Percentiles rank a stretch among this genome's conserved stretches.
Conservation (phyloP, 768 basidiomycete genomes). For the Kwoniella botswanensis region DNA sequence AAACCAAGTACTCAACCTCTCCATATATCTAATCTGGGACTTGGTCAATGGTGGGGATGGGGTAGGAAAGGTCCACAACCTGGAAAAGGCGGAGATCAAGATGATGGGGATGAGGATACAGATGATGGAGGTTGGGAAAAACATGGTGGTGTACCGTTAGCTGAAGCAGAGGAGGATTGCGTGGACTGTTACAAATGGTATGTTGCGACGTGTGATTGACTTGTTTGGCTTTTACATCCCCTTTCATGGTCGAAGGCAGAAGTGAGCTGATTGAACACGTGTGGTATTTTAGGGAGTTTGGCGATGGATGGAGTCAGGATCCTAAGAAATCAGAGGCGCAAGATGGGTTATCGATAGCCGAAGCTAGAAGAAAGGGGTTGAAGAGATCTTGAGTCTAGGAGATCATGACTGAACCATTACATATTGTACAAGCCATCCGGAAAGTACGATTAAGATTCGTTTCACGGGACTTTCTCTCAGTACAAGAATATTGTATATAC, state of each 20-base stretch:
- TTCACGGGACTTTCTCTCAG: neutral
- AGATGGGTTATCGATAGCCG: neutral
- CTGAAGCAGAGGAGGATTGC: constrained; percentile 53
- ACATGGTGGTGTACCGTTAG: constrained; percentile 53
- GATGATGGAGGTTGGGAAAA: constrained; percentile 48
- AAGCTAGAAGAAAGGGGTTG: constrained; percentile 4
- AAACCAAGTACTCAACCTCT: constrained; percentile 16
- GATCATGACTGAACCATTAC: too few species aligned
- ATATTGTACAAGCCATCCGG: too few species aligned
- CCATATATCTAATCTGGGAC: neutral
- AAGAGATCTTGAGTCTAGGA: neutral
- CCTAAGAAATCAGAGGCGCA: constrained; percentile 1
- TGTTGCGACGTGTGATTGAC: constrained; percentile 20
- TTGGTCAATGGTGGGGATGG: constrained; percentile 49
- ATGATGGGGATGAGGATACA: constrained; percentile 38
- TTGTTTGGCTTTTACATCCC: too few species aligned
- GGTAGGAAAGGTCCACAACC: constrained; percentile 45
- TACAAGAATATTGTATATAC: neutral
- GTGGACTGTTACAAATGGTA: constrained; percentile 58
- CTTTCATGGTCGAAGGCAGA: too few species aligned
- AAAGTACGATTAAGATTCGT: too few species aligned
- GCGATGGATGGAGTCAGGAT: constrained; percentile 51
- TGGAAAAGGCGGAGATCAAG: constrained; percentile 33
- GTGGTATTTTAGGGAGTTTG: constrained; percentile 48
- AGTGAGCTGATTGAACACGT: neutral